Evolutionary conservation across 2,329 filamentous ascomycete genomes (phyloP), one percentile per base, ranked within the genome.

Genomic region (Venturia pyrina): DNA sequence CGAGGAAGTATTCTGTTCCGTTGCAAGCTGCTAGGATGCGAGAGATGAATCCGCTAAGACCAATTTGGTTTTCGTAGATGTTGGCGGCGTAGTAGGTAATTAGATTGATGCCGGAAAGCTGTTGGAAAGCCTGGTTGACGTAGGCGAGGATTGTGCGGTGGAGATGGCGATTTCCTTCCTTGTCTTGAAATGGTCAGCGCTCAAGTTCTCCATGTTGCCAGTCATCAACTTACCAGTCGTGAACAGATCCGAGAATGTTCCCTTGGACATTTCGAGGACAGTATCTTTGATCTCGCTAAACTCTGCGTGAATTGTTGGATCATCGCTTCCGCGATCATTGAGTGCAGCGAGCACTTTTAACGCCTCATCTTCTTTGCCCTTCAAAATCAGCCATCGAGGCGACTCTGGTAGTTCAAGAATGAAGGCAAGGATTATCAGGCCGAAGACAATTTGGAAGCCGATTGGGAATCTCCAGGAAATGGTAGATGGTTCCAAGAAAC

Each of bases 361-460:
- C 71, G 85, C 84, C 56, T 84, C 80, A 0, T 73, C 74, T 24
- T 77, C 74, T 7, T 77, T 73, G 1, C 82, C 81, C n/a, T 79
- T 75, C 3, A 79, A 69, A 5, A 80, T 77, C 19, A 87, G 72
- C 85, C 85, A 87, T 21, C 84, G 78, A 0, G 85, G 85, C 1
- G 82, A 85, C n/a, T 82, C 79, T 0, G 83, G 81, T 0, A 87
- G 75, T 17, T 77, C 76, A 65, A 81, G 75, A 46, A 83, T 78
- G 59, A 80, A 77, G 21, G 67, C 70, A 61, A 82, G 75, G 34
- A 85, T 83, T 44, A 85, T 75, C 1, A 82, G 66, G 0, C 83
- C 82, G 64, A 86, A 82, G 43, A 84, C 70, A 68, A 84, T 83
- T 72, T 86, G 84, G 71, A 86, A 83, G 8, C 80, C 81, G 63